phyloP scores from a whole-genome alignment of 208 protist genomes.

The Leishmania braziliensis region DNA sequence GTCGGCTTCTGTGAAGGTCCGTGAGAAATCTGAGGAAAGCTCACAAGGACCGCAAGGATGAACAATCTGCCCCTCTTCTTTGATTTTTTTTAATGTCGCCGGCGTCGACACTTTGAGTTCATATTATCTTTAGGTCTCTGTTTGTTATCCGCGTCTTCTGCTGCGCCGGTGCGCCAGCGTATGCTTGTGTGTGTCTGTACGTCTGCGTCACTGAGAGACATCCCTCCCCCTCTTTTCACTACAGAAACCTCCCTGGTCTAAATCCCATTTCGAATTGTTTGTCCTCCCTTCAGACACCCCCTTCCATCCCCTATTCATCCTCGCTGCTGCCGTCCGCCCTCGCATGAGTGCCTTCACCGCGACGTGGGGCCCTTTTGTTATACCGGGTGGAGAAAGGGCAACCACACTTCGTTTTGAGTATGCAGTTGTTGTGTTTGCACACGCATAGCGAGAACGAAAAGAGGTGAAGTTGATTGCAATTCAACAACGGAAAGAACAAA shows the following conservation, averaged over 20 bases:
- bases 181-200: background rate
- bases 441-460: too few relatives aligned
- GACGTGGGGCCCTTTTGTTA: background rate
- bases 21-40: background rate
- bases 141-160: background rate
- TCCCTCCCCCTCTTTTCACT: background rate
- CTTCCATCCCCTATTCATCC: background rate
- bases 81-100: background rate
- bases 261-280: background rate
- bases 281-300: background rate
- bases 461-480: background rate
- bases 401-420: background rate
- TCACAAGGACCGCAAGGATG: background rate
- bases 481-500: too few relatives aligned
- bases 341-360: background rate
- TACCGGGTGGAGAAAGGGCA: background rate
- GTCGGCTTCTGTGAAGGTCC: background rate
- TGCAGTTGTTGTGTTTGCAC: background rate
- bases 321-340: background rate
- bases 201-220: background rate
- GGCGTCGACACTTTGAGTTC: background rate
- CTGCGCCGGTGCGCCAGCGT: background rate
- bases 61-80: background rate
- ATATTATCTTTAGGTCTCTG: background rate
- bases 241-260: background rate